Percentiles rank a stretch among this genome's conserved stretches.
These are phyloP conservation scores for Polyplosphaeria fusca DNA, from an alignment of 495 filamentous ascomycete species.

Conservation along the genomic window DNA sequence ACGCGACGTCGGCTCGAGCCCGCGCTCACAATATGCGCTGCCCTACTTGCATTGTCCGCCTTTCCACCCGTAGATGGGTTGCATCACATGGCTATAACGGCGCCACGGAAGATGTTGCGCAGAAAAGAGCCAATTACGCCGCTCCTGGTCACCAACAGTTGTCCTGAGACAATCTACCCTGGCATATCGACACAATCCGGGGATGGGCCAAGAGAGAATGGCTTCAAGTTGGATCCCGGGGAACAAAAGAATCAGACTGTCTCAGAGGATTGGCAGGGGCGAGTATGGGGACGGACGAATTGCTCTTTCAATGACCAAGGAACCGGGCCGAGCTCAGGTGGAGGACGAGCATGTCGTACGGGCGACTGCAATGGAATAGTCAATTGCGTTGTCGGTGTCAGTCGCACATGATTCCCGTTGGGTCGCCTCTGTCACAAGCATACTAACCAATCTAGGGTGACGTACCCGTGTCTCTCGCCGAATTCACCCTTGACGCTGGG, in stretches of 20 bases:
- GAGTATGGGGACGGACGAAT: constrained; percentile 79
- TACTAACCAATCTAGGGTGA: constrained; percentile 46
- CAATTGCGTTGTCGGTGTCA: constrained; percentile 57
- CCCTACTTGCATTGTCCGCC: constrained; percentile 6
- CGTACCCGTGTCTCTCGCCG: constrained; percentile 66
- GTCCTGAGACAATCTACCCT: constrained; percentile 65
- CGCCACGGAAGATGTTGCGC: constrained; percentile 23
- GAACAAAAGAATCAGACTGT: constrained; percentile 54
- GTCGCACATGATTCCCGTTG: not conserved
- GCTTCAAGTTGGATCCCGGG: constrained; percentile 60
- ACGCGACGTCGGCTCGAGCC: too few species aligned
- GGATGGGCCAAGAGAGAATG: constrained; percentile 56
- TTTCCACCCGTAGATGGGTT: constrained; percentile 19
- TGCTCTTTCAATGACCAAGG: constrained; percentile 66
- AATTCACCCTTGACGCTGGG: constrained; percentile 64
- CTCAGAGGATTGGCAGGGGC: constrained; percentile 68
- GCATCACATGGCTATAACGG: constrained; percentile 27
- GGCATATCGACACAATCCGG: constrained; percentile 67
- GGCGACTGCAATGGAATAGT: constrained; percentile 70
- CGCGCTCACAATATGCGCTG: constrained; percentile 12
- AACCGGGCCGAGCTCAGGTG: constrained; percentile 49
- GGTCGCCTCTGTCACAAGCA: not conserved
- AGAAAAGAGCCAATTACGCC: constrained; percentile 33
- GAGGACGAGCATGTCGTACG: constrained; percentile 60
- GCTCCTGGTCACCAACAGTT: constrained; percentile 59